Evolutionary conservation across 345 rosid species (phyloP), one percentile per base, ranked within the genome.

Genomic region (Linum usitatissimum): DNA sequence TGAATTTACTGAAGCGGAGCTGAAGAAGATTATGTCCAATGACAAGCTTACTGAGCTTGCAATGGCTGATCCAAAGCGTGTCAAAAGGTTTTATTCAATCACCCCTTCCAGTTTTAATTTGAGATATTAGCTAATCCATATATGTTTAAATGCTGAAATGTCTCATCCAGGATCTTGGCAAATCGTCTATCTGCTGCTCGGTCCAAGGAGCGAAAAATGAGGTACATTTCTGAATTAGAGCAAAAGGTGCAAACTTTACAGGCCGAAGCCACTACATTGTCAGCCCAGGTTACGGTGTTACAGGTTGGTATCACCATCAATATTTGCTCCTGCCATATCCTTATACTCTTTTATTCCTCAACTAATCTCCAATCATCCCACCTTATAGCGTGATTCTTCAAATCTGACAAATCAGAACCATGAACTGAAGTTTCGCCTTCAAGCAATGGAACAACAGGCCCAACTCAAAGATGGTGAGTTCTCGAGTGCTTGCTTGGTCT

Each of bases 371-470:
- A 55, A 18, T 28, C 59, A 5, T 12, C 6, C 21, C 20, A 8
- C n/a, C 40, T 21, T 63, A 18, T 82, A 92, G 96, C 79, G 98
- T 76, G 98, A 91, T 76, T 89, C 91, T 65, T 82, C 80, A 53
- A 96, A 92, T 67, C 90, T 89, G 55, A 83, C 96, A 59, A 89
- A 79, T 70, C 96, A 86, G 77, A 92, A 92, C 74, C 89, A 86
- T 53, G 98, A 92, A 73, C 71, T 92, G 63, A 92, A 92, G 75
- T 92, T 86, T 66, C 90, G 98, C 58, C 95, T 91, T 65, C 93
- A 89, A 81, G 93, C 98, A 73, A 86, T 89, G 96, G 98, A 91
- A 64, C 98, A 91, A 71, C 98, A 91, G 67, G 98, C 93, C 8
- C 86, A 85, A 58, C 98, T 91, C 57, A 86, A 96, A 9, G 90